These are phyloP conservation scores for Pseudonitzschia pungens DNA, from an alignment of 108 stramenopile genomes.

Conservation along the genomic window DNA sequence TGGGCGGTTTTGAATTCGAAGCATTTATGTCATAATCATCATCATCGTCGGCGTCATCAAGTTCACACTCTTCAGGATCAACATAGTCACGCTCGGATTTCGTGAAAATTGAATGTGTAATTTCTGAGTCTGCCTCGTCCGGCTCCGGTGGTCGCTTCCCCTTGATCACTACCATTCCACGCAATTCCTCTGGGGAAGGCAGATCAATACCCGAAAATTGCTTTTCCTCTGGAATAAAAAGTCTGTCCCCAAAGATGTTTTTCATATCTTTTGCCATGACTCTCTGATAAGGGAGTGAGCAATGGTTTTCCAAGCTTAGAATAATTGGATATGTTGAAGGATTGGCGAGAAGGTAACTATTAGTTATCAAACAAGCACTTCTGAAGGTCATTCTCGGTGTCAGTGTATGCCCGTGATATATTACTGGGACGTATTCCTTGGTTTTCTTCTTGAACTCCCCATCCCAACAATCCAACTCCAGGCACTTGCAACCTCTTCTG, in stretches of 20 bases:
- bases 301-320: slow-evolving; percentile 96
- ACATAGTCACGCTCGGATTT: too few relatives aligned
- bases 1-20: neutral
- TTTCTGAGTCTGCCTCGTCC: slow-evolving; percentile 34
- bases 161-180: slow-evolving; percentile 84
- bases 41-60: slow-evolving; percentile 29
- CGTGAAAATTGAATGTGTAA: too few relatives aligned
- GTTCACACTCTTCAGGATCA: too few relatives aligned
- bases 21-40: slow-evolving; percentile 17
- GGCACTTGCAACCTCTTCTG: slow-evolving; percentile 90
- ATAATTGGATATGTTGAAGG: slow-evolving; percentile 87
- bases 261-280: slow-evolving; percentile 73
- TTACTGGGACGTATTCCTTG: slow-evolving; percentile 51
- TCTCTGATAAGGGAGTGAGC: slow-evolving; percentile 76
- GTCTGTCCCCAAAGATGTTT: slow-evolving; percentile 55
- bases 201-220: slow-evolving; percentile 35
- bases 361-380: slow-evolving; percentile 70
- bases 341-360: slow-evolving; percentile 49
- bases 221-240: slow-evolving; percentile 58
- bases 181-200: slow-evolving; percentile 72
- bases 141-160: slow-evolving; percentile 69
- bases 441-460: slow-evolving; percentile 38
- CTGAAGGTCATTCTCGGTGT: slow-evolving; percentile 83
- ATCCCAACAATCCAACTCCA: slow-evolving; percentile 98
- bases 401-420: slow-evolving; percentile 94